Conservation (phyloP, 805 yeast species). For the Candida railenensis region DNA sequence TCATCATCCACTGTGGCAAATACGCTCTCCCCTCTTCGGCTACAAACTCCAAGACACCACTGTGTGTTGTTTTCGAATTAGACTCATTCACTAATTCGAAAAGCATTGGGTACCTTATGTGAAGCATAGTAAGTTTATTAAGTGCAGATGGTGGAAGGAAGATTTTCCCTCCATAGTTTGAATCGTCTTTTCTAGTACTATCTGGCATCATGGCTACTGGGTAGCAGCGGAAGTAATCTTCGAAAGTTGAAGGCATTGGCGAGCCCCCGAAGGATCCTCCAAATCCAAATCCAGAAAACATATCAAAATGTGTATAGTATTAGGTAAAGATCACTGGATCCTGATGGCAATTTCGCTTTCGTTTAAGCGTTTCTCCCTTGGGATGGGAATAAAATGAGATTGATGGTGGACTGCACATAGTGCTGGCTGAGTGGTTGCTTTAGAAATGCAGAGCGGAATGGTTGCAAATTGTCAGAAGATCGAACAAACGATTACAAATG, state of each 20-base stretch:
- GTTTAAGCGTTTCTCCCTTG: too few species aligned
- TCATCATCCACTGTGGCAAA: slow-evolving; percentile 96
- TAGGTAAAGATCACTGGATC: too few species aligned
- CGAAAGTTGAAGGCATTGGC: slow-evolving; percentile 49
- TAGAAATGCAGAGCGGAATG: neutral
- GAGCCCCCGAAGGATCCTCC: slow-evolving; percentile 30
- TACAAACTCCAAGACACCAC: slow-evolving; percentile 93
- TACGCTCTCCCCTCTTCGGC: slow-evolving; percentile 98
- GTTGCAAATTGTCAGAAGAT: neutral
- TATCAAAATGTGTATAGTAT: slow-evolving; percentile 8
- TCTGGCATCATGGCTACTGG: slow-evolving; percentile 92
- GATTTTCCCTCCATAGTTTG: slow-evolving; percentile 94
- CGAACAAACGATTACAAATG: neutral
- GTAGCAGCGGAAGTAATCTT: slow-evolving; percentile 88
- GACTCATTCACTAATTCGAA: slow-evolving; percentile 76
- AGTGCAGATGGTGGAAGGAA: slow-evolving; percentile 92
- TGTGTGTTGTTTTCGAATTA: slow-evolving; percentile 62
- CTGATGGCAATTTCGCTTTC: too few species aligned
- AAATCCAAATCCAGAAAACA: slow-evolving; percentile 47
- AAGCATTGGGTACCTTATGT: slow-evolving; percentile 94
- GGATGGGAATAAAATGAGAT: too few species aligned
- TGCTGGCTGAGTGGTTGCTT: neutral
- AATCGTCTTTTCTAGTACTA: slow-evolving; percentile 63
- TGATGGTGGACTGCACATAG: neutral
- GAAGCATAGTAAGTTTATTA: slow-evolving; percentile 82